Evolutionary conservation across 2,329 filamentous ascomycete genomes (phyloP), one percentile per base, ranked within the genome.

Genomic region (Aspergillus texensis): DNA sequence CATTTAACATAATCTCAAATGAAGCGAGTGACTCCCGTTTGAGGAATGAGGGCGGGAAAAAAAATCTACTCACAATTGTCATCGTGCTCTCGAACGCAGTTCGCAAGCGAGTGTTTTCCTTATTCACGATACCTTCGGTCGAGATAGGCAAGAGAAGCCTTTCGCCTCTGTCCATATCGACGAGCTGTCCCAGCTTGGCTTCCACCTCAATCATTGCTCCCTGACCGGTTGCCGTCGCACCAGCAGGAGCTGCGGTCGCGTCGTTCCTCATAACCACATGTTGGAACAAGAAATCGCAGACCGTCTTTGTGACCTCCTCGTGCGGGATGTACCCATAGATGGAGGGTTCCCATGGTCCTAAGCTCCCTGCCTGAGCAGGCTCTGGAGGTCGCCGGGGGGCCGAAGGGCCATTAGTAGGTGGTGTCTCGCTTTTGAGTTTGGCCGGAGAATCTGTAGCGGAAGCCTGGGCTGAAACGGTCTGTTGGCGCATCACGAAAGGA

Each of bases 131-230:
- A 55, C 87, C 90, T 74, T 95, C 91, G 0, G 91, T 89, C 26
- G 84, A 77, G 5, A 95, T 84, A 6, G 88, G 87, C 11, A 94
- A 79, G 11, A 85, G 81, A 30, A 94, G 81, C n/a, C 92, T 86
- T 54, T 89, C 83, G 62, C 90, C 87, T 8, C 88, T 91, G 65
- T 89, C 86, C 73, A 88, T 88, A 75, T 92, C 89, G 62, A 94
- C 86, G 16, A 98, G 84, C 30, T 88, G 90, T 21, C 95, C 95
- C 55, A 98, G 83, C 77, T 98, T 98, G 11, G 93, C 95, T 80
- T 99, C 95, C 60, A 99, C 91, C 78, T 99, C 95, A 59, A 97
- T 89, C 64, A 92, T 86, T 16, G 93, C 89, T 8, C 88, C 88
- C 19, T 86, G 84, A 58, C 85, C 85, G 19, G 82, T 78, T 24